phyloP scores from a whole-genome alignment of 495 filamentous ascomycete species.

The Neurospora sp. region DNA sequence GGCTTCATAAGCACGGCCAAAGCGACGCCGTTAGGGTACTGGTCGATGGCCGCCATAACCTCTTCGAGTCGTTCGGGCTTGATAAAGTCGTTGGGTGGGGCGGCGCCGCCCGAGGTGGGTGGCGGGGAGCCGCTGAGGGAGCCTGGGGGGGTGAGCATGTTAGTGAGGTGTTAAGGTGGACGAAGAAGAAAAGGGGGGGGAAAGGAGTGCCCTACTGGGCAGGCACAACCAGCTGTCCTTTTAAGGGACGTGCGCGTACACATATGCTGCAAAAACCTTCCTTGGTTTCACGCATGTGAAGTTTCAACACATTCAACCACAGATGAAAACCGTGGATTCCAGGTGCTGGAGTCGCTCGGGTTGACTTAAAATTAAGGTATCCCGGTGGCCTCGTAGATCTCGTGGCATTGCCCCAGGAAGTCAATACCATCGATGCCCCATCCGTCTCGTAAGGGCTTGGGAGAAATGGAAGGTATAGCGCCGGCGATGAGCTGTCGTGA shows the following conservation, averaged over 20 bases:
- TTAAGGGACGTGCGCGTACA: no score
- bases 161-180: neutral
- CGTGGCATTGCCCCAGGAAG: neutral
- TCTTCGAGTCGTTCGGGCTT: neutral
- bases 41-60: neutral
- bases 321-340: neutral
- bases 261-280: neutral
- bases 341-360: neutral
- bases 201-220: no score
- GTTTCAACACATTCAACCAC: neutral
- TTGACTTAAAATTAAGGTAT: neutral
- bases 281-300: neutral
- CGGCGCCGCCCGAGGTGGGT: neutral
- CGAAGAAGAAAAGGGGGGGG: no score
- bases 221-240: no score
- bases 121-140: neutral
- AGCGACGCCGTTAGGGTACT: neutral
- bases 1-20: constrained; percentile 49
- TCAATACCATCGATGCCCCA: neutral
- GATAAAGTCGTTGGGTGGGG: neutral
- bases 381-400: neutral
- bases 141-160: neutral
- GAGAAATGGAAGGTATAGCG: neutral
- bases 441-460: neutral
- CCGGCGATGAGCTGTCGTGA: neutral